Conservation (phyloP, 805 yeast species). For the Yarrowia phangngaensis region DNA sequence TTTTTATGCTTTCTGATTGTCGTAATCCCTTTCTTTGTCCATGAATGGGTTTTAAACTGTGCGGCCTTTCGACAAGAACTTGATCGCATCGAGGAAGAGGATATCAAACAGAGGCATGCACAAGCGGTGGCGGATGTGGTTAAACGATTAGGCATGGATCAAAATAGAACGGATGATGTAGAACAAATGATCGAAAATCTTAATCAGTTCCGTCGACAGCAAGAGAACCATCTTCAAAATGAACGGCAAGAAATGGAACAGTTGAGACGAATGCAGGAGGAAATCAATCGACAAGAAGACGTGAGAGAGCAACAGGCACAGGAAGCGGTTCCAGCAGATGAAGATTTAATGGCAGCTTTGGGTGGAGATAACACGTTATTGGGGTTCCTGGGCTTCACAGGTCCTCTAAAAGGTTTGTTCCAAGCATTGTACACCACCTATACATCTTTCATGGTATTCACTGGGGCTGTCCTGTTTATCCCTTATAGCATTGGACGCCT, state of each 20-base stretch:
- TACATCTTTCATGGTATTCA: background rate
- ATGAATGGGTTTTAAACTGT: conserved; percentile 40
- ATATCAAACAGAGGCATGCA: conserved; percentile 8
- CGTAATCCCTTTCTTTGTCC: conserved; percentile 43
- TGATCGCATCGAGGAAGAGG: conserved; percentile 24
- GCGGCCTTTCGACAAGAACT: conserved; percentile 33
- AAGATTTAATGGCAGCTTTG: conserved; percentile 4
- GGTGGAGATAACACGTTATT: background rate
- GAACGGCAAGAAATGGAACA: conserved; percentile 4
- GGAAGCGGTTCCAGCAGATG: background rate
- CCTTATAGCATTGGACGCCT: conserved; percentile 19
- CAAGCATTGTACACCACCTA: background rate
- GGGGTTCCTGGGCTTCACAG: conserved; percentile 19
- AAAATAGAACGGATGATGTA: background rate
- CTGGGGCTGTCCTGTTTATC: conserved; percentile 3
- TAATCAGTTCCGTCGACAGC: conserved; percentile 1
- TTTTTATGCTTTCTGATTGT: conserved; percentile 37
- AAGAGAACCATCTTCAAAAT: background rate
- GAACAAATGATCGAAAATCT: background rate
- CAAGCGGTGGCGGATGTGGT: background rate
- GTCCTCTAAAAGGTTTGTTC: background rate
- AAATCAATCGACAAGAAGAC: conserved; percentile 14
- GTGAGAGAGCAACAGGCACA: conserved; percentile 4
- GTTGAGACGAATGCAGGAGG: conserved; percentile 19
- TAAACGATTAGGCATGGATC: background rate